phyloP scores from a whole-genome alignment of 495 filamentous ascomycete genomes.

The Lophiostoma macrostomum region DNA sequence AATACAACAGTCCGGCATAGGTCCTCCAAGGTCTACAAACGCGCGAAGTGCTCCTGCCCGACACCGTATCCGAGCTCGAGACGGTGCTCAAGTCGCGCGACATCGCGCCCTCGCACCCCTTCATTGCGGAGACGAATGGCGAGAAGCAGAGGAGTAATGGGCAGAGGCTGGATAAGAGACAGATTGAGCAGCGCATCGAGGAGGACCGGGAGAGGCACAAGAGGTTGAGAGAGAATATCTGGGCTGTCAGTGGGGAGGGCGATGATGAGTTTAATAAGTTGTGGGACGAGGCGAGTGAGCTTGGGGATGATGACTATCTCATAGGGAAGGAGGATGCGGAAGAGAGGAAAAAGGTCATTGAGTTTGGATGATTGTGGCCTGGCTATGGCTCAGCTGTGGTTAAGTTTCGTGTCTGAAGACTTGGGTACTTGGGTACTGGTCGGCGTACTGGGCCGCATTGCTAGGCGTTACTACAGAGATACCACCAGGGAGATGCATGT shows the following conservation, averaged over 20 bases:
- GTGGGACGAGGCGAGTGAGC: slow-evolving; percentile 76
- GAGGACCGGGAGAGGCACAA: slow-evolving; percentile 96
- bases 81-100: slow-evolving; percentile 75
- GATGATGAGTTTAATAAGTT: slow-evolving; percentile 68
- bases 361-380: slow-evolving; percentile 34
- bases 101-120: slow-evolving; percentile 21
- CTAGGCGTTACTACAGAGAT: too few relatives aligned
- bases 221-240: slow-evolving; percentile 80
- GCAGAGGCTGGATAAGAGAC: slow-evolving; percentile 69
- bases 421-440: too few relatives aligned
- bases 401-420: too few relatives aligned
- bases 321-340: slow-evolving; percentile 68
- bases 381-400: too few relatives aligned
- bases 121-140: not conserved
- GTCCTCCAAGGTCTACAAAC: slow-evolving; percentile 66
- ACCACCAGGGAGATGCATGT: slow-evolving; percentile 1
- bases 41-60: slow-evolving; percentile 63
- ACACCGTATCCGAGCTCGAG: slow-evolving; percentile 73
- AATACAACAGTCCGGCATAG: slow-evolving; percentile 38
- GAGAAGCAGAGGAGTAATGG: slow-evolving; percentile 32
- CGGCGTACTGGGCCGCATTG: slow-evolving; percentile 4
- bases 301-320: slow-evolving; percentile 78
- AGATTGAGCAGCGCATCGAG: slow-evolving; percentile 93
- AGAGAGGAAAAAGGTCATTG: slow-evolving; percentile 48
- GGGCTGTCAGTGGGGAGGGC: slow-evolving; percentile 63